These are phyloP conservation scores for Hermanozyma aechmeae DNA, from an alignment of 805 yeast species.

Conservation along the genomic window DNA sequence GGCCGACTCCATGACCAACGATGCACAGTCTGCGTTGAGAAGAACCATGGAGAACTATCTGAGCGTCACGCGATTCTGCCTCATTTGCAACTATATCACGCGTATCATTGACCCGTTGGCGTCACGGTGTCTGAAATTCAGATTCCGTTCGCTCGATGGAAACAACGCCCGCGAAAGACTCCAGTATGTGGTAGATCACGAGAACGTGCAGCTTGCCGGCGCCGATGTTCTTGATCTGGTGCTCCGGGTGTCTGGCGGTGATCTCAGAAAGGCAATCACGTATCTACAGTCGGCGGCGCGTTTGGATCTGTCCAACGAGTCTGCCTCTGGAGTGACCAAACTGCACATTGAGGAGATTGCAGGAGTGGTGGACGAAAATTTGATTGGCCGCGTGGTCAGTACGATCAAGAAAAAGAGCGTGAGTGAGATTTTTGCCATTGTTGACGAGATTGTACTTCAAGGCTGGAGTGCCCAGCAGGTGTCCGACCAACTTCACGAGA, in stretches of 20 bases:
- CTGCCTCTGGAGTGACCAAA: conserved; percentile 32
- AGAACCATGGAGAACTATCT: conserved; percentile 92
- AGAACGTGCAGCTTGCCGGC: conserved; percentile 16
- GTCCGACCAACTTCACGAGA: conserved; percentile 62
- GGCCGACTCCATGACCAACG: conserved; percentile 96
- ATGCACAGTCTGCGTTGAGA: conserved; percentile 91
- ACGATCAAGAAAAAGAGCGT: conserved; percentile 19
- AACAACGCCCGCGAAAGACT: conserved; percentile 63
- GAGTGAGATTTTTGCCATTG: conserved; percentile 25
- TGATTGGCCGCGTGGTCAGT: conserved; percentile 33
- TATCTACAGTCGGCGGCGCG: conserved; percentile 46
- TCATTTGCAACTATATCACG: conserved; percentile 93
- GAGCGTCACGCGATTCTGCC: conserved; percentile 79
- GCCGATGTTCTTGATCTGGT: conserved; percentile 57
- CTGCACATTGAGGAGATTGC: conserved; percentile 58
- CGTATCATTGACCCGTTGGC: conserved; percentile 95
- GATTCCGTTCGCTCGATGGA: conserved; percentile 74
- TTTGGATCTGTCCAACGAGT: conserved; percentile 4
- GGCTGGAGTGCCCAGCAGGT: conserved; percentile 80
- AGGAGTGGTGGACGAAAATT: conserved; percentile 54
- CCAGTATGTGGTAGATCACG: conserved; percentile 43
- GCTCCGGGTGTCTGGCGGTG: conserved; percentile 74
- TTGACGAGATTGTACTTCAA: conserved; percentile 44
- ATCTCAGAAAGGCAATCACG: conserved; percentile 88
- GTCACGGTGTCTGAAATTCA: conserved; percentile 89